A percentile compares a stretch with the other conserved stretches of the same genome.
Evolutionary conservation across 768 basidiomycete species (phyloP).

Genomic region (Auriscalpium microsporum): DNA sequence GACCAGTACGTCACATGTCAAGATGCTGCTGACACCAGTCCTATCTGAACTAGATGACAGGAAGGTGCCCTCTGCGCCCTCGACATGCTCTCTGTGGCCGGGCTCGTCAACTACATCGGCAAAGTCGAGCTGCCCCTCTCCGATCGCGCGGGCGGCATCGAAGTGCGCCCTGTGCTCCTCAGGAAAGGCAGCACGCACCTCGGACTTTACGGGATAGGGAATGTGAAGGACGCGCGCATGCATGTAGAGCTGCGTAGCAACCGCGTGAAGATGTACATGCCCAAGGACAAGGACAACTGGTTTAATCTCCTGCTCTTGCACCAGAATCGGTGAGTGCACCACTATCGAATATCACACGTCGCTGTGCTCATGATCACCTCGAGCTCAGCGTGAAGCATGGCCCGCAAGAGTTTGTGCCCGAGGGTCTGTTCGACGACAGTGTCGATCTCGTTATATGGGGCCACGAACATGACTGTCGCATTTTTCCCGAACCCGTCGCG

Average conservation of each 20-base stretch:
- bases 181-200: slow-evolving; percentile 80
- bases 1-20: slow-evolving; percentile 48
- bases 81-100: slow-evolving; percentile 89
- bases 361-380: neutral
- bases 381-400: slow-evolving; percentile 93
- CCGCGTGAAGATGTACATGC: slow-evolving; percentile 95
- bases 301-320: slow-evolving; percentile 92
- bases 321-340: slow-evolving; percentile 74
- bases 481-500: slow-evolving; percentile 82
- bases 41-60: slow-evolving; percentile 29
- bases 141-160: slow-evolving; percentile 71
- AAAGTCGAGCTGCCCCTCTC: slow-evolving; percentile 82
- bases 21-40: neutral
- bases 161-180: slow-evolving; percentile 83
- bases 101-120: slow-evolving; percentile 96
- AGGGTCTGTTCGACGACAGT: slow-evolving; percentile 94
- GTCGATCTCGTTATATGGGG: slow-evolving; percentile 95
- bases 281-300: slow-evolving; percentile 83
- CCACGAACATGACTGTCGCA: slow-evolving; percentile 96
- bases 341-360: neutral
- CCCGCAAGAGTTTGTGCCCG: slow-evolving; percentile 90
- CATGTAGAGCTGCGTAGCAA: slow-evolving; percentile 93
- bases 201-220: slow-evolving; percentile 94
- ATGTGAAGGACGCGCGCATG: slow-evolving; percentile 94
- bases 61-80: slow-evolving; percentile 94